phyloP scores from a whole-genome alignment of 2,329 filamentous ascomycete species.

The Colletotrichum phormii region DNA sequence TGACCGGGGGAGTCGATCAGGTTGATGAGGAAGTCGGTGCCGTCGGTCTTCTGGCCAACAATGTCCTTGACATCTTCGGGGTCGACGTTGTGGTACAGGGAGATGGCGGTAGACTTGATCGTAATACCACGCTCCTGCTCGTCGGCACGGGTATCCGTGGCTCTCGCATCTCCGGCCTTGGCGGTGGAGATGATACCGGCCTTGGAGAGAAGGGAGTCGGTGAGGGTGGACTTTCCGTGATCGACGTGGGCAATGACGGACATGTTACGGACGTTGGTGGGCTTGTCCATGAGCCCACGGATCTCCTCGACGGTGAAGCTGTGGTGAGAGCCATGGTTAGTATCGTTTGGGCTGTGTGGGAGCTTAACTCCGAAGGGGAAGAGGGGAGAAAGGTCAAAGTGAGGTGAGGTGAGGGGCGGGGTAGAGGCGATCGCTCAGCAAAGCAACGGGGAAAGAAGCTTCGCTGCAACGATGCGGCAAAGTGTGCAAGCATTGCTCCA shows the following conservation, averaged over 20 bases:
- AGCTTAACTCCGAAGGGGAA: slow-evolving; percentile 51
- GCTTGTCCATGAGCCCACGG: slow-evolving; percentile 82
- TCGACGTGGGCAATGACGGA: slow-evolving; percentile 99
- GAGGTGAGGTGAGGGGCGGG: slow-evolving; percentile 23
- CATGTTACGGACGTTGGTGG: slow-evolving; percentile 90
- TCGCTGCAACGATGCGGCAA: neutral
- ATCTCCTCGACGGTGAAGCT: slow-evolving; percentile 99
- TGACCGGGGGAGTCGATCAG: slow-evolving; percentile 99
- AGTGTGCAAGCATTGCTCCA: neutral
- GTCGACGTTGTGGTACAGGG: slow-evolving; percentile 89
- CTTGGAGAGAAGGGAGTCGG: slow-evolving; percentile 98
- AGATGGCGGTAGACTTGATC: slow-evolving; percentile 99
- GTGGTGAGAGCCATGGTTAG: slow-evolving; percentile 60
- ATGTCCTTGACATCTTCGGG: slow-evolving; percentile 96
- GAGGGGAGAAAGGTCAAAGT: neutral
- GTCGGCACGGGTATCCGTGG: slow-evolving; percentile 96
- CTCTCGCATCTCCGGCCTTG: slow-evolving; percentile 95
- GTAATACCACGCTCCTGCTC: slow-evolving; percentile 99
- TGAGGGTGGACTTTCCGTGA: slow-evolving; percentile 99
- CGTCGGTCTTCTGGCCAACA: slow-evolving; percentile 85
- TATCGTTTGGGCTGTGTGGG: slow-evolving; percentile 36
- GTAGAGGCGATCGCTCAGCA: slow-evolving; percentile 15
- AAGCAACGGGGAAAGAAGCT: slow-evolving; percentile 5
- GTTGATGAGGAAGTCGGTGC: slow-evolving; percentile 99
- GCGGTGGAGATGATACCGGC: slow-evolving; percentile 99